These are phyloP conservation scores for Botrytis aclada DNA, from an alignment of 2,329 filamentous ascomycete species.

Conservation along the genomic window DNA sequence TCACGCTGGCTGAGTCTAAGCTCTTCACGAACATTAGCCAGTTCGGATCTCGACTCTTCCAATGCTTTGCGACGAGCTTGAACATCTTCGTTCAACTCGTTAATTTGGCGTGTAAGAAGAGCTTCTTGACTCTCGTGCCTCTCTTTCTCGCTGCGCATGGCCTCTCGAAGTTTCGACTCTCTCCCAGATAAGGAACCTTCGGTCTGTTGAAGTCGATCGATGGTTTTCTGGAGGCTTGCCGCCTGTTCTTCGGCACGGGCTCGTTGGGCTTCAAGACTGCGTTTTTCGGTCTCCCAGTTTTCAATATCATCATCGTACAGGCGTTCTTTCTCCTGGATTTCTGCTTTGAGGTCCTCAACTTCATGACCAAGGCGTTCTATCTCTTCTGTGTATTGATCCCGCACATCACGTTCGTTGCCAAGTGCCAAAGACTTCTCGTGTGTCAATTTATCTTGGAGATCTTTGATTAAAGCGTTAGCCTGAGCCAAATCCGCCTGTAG, in stretches of 20 bases:
- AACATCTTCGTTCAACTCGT: conserved; percentile 69
- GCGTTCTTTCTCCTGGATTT: conserved; percentile 67
- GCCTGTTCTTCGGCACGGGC: conserved; percentile 66
- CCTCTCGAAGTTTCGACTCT: conserved; percentile 64
- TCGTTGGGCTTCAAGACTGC: conserved; percentile 62
- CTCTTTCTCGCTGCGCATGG: conserved; percentile 67
- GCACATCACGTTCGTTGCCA: conserved; percentile 59
- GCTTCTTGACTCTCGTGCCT: conserved; percentile 71
- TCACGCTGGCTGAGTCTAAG: conserved; percentile 65
- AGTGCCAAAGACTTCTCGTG: conserved; percentile 40
- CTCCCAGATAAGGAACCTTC: conserved; percentile 66
- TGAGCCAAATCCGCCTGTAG: conserved; percentile 61
- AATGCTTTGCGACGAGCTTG: conserved; percentile 63
- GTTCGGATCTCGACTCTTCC: conserved; percentile 62
- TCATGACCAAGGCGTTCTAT: conserved; percentile 52
- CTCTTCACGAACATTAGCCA: conserved; percentile 65
- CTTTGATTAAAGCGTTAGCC: conserved; percentile 43
- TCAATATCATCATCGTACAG: conserved; percentile 69
- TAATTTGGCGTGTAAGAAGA: conserved; percentile 67
- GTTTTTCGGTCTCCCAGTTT: conserved; percentile 67
- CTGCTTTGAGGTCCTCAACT: conserved; percentile 51
- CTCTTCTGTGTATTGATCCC: conserved; percentile 52
- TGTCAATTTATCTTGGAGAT: conserved; percentile 49
- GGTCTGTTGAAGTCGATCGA: conserved; percentile 65
- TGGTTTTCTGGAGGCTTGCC: conserved; percentile 63